Percentiles rank a stretch among this genome's conserved stretches.
phyloP scores from a whole-genome alignment of 2,329 filamentous ascomycete genomes.

The Hypoxylon sp. region DNA sequence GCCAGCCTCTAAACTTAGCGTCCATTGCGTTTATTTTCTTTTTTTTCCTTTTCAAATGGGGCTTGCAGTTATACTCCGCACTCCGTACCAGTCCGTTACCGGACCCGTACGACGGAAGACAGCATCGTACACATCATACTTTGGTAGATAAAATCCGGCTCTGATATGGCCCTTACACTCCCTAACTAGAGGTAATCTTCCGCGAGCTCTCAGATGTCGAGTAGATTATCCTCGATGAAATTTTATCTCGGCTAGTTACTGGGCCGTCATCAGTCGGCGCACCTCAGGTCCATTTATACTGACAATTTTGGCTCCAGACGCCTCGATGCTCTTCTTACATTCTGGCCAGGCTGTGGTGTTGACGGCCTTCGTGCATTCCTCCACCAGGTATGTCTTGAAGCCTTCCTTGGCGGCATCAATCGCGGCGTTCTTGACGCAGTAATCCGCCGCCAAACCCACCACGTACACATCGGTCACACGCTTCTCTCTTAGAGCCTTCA shows the following conservation, averaged over 20 bases:
- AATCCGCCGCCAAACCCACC: constrained; percentile 89
- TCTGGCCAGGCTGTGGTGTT: constrained; percentile 72
- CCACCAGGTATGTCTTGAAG: constrained; percentile 81
- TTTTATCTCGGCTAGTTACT: constrained; percentile 18
- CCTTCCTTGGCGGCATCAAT: constrained; percentile 82
- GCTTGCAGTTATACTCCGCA: constrained; percentile 5
- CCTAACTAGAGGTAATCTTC: not conserved
- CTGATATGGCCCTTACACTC: not conserved
- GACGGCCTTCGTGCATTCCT: constrained; percentile 84
- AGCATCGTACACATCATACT: not conserved
- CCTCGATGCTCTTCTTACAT: constrained; percentile 67
- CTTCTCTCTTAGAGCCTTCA: constrained; percentile 67
- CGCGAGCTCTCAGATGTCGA: not conserved
- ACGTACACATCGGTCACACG: constrained; percentile 85
- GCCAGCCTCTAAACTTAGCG: not conserved
- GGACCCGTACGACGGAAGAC: constrained; percentile 8
- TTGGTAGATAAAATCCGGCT: constrained; percentile 1
- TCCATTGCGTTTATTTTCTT: not conserved
- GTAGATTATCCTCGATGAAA: constrained; percentile 1
- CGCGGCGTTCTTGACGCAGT: constrained; percentile 88
- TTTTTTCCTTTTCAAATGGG: not conserved
- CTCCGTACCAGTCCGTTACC: constrained; percentile 8
- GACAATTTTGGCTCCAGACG: constrained; percentile 75
- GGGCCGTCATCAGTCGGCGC: constrained; percentile 59
- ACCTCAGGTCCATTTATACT: constrained; percentile 70